Conservation (phyloP, 75 land plant genomes). For the Chamaecyparis obtusa region DNA sequence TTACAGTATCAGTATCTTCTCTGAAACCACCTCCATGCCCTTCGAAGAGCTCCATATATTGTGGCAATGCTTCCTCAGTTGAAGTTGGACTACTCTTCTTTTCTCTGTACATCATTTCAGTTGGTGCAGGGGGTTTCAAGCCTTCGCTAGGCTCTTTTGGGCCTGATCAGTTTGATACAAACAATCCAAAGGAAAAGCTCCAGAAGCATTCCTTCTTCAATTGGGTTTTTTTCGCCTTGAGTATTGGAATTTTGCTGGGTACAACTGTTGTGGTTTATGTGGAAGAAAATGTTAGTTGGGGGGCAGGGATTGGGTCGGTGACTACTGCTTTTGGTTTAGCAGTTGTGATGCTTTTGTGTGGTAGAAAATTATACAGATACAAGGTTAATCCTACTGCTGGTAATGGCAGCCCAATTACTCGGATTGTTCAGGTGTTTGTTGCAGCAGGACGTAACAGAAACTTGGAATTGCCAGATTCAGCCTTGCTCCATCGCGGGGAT, state of each 20-base stretch:
- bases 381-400: not conserved
- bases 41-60: not conserved
- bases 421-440: constrained; percentile 22
- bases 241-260: not conserved
- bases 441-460: constrained; percentile 22
- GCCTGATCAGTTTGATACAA: constrained; percentile 19
- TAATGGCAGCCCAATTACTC: constrained; percentile 23
- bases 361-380: constrained; percentile 10
- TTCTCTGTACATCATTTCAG: constrained; percentile 22
- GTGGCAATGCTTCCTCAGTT: not conserved
- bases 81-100: constrained; percentile 11
- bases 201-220: constrained; percentile 41
- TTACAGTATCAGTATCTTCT: not conserved
- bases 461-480: constrained; percentile 12
- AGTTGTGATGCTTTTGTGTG: constrained; percentile 15
- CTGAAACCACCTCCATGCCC: constrained; percentile 12
- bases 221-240: constrained; percentile 18
- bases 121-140: constrained; percentile 35
- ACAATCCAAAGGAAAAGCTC: constrained; percentile 21
- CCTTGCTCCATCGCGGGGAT: constrained; percentile 7
- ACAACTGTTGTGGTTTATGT: constrained; percentile 16
- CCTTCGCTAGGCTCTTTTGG: constrained; percentile 37
- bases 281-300: constrained; percentile 33
- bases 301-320: constrained; percentile 19
- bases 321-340: constrained; percentile 14